These are phyloP conservation scores for Platismatia glauca DNA, from an alignment of 495 filamentous ascomycete species.

Conservation along the genomic window DNA sequence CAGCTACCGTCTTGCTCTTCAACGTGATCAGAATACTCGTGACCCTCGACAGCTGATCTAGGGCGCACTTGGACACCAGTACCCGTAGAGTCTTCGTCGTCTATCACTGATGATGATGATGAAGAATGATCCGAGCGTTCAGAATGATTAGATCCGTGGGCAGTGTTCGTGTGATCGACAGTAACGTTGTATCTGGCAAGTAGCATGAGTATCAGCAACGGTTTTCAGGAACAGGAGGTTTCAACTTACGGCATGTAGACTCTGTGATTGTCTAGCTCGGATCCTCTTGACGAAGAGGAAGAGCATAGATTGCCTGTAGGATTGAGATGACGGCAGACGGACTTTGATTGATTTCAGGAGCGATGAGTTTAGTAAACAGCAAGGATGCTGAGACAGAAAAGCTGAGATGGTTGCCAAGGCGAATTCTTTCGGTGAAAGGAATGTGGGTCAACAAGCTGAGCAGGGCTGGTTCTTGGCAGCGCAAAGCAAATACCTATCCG, in stretches of 20 bases:
- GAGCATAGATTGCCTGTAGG: constrained; percentile 20
- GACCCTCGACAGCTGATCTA: constrained; percentile 40
- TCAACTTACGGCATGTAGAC: constrained; percentile 25
- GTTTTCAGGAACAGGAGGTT: not conserved
- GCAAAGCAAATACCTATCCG: no score
- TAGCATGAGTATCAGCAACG: constrained; percentile 11
- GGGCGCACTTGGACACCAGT: constrained; percentile 44
- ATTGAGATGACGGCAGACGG: not conserved
- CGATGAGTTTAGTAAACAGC: not conserved
- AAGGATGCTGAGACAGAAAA: not conserved
- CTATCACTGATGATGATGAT: constrained; percentile 24
- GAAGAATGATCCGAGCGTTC: no score
- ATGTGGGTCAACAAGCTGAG: not conserved
- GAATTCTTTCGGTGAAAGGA: no score
- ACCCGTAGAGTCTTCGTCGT: constrained; percentile 44
- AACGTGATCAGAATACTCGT: constrained; percentile 41
- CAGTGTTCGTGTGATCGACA: constrained; percentile 33
- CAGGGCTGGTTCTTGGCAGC: no score
- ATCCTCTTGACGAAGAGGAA: constrained; percentile 22
- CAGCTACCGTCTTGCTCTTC: constrained; percentile 46
- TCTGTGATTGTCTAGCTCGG: constrained; percentile 21
- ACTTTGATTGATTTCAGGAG: not conserved
- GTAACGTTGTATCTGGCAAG: constrained; percentile 41
- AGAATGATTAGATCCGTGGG: constrained; percentile 17
- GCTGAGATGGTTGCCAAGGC: not conserved